Conservation (phyloP, 202 grass and related monocot species). For the Musa balbisiana region DNA sequence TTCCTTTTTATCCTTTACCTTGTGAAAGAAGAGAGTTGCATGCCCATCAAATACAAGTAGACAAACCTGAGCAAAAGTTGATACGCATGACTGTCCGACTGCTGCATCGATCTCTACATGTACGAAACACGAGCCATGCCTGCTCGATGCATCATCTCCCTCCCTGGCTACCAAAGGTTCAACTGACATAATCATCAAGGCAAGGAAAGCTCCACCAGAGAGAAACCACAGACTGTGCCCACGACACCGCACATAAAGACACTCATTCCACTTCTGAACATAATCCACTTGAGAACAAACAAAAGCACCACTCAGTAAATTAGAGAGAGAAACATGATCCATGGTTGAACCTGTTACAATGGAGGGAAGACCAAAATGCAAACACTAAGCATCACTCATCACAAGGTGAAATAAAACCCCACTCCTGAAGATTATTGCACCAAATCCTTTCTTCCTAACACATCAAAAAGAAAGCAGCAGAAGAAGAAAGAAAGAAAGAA, state of each 20-base stretch:
- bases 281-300: not conserved
- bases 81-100: not conserved
- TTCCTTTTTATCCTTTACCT: not conserved
- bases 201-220: not conserved
- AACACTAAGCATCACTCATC: not conserved
- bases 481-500: too few species aligned
- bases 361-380: not conserved
- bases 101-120: not conserved
- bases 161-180: not conserved
- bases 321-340: too few species aligned
- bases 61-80: slow-evolving; percentile 9
- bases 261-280: slow-evolving; percentile 3
- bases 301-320: not conserved
- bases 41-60: not conserved
- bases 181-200: slow-evolving; percentile 1
- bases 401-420: not conserved
- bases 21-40: not conserved
- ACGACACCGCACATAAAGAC: not conserved
- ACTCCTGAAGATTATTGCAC: not conserved
- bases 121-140: not conserved
- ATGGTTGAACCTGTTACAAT: too few species aligned
- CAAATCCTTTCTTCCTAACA: not conserved
- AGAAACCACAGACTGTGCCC: not conserved
- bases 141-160: not conserved
- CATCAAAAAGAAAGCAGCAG: not conserved